Evolutionary conservation across 2,329 filamentous ascomycete species (phyloP).

Genomic region (Trichoderma sp.): DNA sequence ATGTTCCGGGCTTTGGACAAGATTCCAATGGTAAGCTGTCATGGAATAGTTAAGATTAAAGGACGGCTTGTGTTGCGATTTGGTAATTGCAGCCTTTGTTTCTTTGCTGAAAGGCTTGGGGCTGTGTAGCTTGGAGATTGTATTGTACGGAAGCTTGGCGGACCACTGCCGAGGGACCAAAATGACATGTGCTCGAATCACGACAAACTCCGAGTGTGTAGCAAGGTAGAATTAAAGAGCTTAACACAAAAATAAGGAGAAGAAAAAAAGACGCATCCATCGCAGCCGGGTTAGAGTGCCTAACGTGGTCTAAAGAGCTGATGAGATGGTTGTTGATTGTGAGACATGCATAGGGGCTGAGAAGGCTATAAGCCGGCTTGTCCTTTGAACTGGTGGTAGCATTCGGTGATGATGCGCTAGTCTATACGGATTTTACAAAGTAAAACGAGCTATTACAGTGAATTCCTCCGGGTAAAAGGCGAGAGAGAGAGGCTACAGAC

Average conservation of each 20-base stretch:
- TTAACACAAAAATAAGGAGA: neutral
- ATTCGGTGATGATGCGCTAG: neutral
- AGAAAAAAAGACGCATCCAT: neutral
- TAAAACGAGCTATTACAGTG: neutral
- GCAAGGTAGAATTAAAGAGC: neutral
- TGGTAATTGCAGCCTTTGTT: neutral
- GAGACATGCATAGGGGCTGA: constrained; percentile 19
- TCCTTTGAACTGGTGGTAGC: neutral
- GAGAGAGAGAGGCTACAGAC: neutral
- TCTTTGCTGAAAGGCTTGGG: neutral
- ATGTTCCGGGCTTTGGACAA: neutral
- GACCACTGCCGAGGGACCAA: neutral
- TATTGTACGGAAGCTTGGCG: neutral
- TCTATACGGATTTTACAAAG: neutral
- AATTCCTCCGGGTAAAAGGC: neutral
- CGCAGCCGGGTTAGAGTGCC: neutral
- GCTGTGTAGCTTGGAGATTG: neutral
- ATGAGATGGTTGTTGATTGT: neutral
- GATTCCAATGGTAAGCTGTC: neutral
- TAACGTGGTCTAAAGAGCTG: neutral
- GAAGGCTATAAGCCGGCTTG: neutral
- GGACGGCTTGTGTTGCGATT: neutral
- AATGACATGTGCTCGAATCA: neutral
- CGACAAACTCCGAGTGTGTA: neutral
- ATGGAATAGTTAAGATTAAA: neutral